These are phyloP conservation scores for Stenogyne calaminthoides DNA, from an alignment of 305 asterid species.

Conservation along the genomic window DNA sequence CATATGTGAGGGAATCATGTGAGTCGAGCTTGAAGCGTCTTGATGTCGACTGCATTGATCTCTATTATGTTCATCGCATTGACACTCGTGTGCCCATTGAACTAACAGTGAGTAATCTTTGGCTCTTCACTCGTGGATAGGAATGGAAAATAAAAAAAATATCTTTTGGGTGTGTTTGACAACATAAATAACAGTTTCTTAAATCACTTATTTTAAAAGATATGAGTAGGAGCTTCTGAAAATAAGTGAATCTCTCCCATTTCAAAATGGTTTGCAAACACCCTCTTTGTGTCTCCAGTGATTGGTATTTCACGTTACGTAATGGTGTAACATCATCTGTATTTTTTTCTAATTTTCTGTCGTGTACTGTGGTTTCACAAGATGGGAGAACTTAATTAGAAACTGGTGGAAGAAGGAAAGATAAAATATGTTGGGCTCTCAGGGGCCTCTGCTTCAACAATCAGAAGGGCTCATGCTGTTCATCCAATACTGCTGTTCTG, in stretches of 20 bases:
- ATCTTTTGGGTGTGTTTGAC: too few relatives aligned
- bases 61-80: slow-evolving; percentile 55
- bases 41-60: slow-evolving; percentile 57
- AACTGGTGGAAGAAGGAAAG: slow-evolving; percentile 81
- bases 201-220: too few relatives aligned
- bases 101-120: slow-evolving; percentile 46
- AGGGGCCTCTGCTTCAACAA: slow-evolving; percentile 66
- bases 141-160: too few relatives aligned
- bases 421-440: slow-evolving; percentile 74
- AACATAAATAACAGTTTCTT: too few relatives aligned
- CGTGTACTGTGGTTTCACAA: slow-evolving; percentile 13
- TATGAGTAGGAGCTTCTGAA: too few relatives aligned
- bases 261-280: too few relatives aligned
- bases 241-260: too few relatives aligned
- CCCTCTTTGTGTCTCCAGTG: not conserved
- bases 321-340: not conserved
- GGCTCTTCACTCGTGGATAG: too few relatives aligned
- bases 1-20: slow-evolving; percentile 53
- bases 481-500: slow-evolving; percentile 77
- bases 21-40: slow-evolving; percentile 66
- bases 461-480: slow-evolving; percentile 83
- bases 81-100: slow-evolving; percentile 61
- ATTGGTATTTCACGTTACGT: not conserved
- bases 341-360: not conserved
- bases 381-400: slow-evolving; percentile 80